Evolutionary conservation across 371 early-diverging fungal species (phyloP).

Genomic region (Mortierella sp.): DNA sequence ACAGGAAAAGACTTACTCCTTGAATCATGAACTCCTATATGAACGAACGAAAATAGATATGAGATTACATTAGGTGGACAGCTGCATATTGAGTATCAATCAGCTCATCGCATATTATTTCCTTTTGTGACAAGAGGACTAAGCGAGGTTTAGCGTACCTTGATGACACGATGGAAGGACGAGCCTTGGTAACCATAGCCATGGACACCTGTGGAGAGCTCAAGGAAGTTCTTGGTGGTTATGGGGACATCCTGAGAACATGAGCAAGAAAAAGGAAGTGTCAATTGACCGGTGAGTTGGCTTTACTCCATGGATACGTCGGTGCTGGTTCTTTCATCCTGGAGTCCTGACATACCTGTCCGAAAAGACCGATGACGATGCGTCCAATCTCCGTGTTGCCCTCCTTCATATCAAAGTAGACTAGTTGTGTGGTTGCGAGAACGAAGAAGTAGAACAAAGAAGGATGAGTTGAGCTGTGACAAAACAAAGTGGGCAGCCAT

Average conservation of each 20-base stretch:
- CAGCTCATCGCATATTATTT: neutral
- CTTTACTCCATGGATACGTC: neutral
- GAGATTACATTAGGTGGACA: neutral
- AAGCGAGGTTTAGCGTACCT: slow-evolving; percentile 51
- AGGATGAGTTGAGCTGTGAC: neutral
- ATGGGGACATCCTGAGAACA: slow-evolving; percentile 79
- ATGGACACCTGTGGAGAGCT: slow-evolving; percentile 85
- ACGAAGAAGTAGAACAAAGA: neutral
- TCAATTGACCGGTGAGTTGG: neutral
- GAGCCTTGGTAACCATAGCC: slow-evolving; percentile 91
- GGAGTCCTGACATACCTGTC: slow-evolving; percentile 61
- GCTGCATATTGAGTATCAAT: neutral
- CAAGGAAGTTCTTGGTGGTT: slow-evolving; percentile 93
- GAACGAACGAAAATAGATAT: slow-evolving; percentile 6
- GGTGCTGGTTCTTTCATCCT: neutral
- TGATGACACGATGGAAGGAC: slow-evolving; percentile 93
- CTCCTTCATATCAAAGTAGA: slow-evolving; percentile 93
- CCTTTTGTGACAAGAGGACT: neutral
- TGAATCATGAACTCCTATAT: slow-evolving; percentile 86
- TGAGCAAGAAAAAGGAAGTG: neutral
- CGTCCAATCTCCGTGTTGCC: slow-evolving; percentile 87
- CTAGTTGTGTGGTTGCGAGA: slow-evolving; percentile 48
- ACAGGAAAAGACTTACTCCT: slow-evolving; percentile 47
- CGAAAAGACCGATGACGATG: slow-evolving; percentile 88
- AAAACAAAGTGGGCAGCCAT: neutral